Conservation (phyloP, 192 early-diverging fungal species). For the Phlyctochytrium planicorne region DNA sequence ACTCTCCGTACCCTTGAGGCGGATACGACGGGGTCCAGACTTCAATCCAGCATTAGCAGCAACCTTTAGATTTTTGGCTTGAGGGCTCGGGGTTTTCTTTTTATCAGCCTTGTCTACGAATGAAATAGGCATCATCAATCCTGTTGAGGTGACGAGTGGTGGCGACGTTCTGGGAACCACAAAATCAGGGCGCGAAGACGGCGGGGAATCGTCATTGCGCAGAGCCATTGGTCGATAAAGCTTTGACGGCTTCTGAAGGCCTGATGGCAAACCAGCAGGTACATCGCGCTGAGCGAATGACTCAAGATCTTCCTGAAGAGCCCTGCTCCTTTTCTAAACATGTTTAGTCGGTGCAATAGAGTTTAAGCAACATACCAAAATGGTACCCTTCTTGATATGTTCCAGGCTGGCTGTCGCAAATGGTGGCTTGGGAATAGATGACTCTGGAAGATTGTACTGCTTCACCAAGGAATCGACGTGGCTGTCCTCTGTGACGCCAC, state of each 20-base stretch:
- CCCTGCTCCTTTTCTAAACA: neutral
- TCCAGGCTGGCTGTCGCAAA: neutral
- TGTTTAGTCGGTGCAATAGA: neutral
- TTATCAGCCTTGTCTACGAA: conserved; percentile 8
- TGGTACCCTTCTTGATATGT: neutral
- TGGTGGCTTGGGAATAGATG: neutral
- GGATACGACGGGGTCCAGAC: neutral
- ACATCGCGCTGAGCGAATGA: too few species aligned
- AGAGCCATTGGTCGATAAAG: neutral
- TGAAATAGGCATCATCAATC: conserved; percentile 14
- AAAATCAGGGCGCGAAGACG: conserved; percentile 20
- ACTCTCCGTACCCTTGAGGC: too few species aligned
- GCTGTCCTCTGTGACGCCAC: neutral
- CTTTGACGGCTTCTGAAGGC: neutral
- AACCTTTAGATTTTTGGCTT: neutral
- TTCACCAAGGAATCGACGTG: neutral
- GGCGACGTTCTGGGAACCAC: conserved; percentile 26
- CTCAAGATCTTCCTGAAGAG: neutral
- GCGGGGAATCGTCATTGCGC: neutral
- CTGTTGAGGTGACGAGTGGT: conserved; percentile 14
- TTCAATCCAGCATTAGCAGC: neutral
- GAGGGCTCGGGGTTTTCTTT: neutral
- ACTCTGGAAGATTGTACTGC: neutral
- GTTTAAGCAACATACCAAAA: neutral
- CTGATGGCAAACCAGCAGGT: neutral